Base-by-base conservation (phyloP, 306 rosid species). In the Clitoria ternatea region DNA sequence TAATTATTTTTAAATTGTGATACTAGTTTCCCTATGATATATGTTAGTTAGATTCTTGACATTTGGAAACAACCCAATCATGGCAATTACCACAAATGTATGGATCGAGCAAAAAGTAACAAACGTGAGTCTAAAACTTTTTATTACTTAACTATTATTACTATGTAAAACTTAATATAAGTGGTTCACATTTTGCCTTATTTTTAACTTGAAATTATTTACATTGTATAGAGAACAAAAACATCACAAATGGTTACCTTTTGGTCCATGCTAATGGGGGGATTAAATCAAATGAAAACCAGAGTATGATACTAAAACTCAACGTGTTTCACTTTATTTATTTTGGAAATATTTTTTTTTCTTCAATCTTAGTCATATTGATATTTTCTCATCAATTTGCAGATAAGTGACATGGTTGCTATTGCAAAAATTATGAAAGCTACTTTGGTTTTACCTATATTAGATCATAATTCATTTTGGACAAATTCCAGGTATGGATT, bases 321-420 rank as follows among this genome's bases (percentile, higher is more conserved):
- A n/a, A n/a, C n/a, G n/a, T n/a, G n/a, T n/a, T n/a, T n/a, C n/a
- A n/a, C n/a, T n/a, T n/a, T n/a, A n/a, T n/a, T n/a, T n/a, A n/a
- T n/a, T n/a, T n/a, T n/a, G n/a, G n/a, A n/a, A n/a, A n/a, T n/a
- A n/a, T 5, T 30, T 50, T 4, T 29, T n/a, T n/a, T n/a, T n/a
- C n/a, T 39, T 32, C 12, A 26, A 66, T 22, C 4, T 7, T 43
- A 4, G 36, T 11, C 26, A 29, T 37, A 33, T 49, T 10, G 12
- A 32, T 20, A 32, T 42, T 22, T 33, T 69, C 37, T 1, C 22
- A 43, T 65, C 7, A 4, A 7, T 23, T 50, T 80, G 75, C 82
- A 90, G 96, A 90, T 85, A 72, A 79, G 91, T 79, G 94, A 87
- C 75, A 82, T 88, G 94, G 94, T 85, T 50, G 94, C 94, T 5